These are phyloP conservation scores for Sclerotinia subarctica DNA, from an alignment of 2,329 filamentous ascomycete species.

Conservation along the genomic window DNA sequence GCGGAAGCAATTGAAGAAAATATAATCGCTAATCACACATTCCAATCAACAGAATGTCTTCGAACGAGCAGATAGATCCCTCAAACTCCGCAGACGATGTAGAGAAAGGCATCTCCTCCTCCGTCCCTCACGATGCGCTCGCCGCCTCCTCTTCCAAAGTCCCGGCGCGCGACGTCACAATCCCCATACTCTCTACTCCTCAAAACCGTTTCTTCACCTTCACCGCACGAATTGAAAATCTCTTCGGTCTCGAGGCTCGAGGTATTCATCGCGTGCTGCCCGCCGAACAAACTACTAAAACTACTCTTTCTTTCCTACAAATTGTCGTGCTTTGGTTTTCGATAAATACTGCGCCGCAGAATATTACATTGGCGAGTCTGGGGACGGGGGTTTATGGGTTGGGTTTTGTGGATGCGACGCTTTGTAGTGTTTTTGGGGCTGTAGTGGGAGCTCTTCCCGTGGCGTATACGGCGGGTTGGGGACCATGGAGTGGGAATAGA, in stretches of 20 bases:
- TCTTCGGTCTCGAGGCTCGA: slow-evolving; percentile 47
- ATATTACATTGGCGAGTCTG: slow-evolving; percentile 62
- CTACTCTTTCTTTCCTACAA: slow-evolving; percentile 32
- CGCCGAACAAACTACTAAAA: slow-evolving; percentile 48
- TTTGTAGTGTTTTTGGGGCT: slow-evolving; percentile 56
- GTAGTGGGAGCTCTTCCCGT: slow-evolving; percentile 53
- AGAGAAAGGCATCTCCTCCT: slow-evolving; percentile 4
- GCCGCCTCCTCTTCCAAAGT: not conserved
- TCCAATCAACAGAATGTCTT: slow-evolving; percentile 5
- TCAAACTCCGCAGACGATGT: slow-evolving; percentile 4
- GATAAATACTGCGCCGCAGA: slow-evolving; percentile 61
- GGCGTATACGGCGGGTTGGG: slow-evolving; percentile 61
- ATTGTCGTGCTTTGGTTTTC: slow-evolving; percentile 56
- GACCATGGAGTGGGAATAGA: slow-evolving; percentile 57
- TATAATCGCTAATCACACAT: not conserved
- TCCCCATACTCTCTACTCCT: not conserved
- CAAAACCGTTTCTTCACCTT: slow-evolving; percentile 10
- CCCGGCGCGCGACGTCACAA: not conserved
- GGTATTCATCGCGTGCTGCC: slow-evolving; percentile 57
- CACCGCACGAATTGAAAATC: slow-evolving; percentile 26
- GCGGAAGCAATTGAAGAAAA: not conserved
- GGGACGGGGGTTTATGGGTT: slow-evolving; percentile 57
- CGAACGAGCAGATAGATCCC: not conserved
- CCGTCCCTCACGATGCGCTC: not conserved
- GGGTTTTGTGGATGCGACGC: slow-evolving; percentile 53